These are phyloP conservation scores for Rubia tinctorum DNA, from an alignment of 305 asterid species.

Conservation along the genomic window DNA sequence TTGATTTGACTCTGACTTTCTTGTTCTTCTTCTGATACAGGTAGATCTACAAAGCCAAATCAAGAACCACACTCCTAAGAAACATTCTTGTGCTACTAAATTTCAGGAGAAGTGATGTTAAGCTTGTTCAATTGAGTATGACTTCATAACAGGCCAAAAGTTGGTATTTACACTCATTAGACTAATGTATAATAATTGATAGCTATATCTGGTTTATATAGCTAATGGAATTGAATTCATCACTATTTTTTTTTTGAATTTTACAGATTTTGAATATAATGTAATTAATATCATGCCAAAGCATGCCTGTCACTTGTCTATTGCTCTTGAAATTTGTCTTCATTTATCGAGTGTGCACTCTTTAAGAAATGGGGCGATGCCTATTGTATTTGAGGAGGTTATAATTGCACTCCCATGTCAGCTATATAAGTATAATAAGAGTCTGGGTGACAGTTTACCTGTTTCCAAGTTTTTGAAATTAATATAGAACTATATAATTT, in stretches of 20 bases:
- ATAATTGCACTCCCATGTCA: too few species aligned
- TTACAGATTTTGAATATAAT: not conserved
- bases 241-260: not conserved
- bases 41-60: slow-evolving; percentile 26
- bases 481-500: too few species aligned
- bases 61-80: slow-evolving; percentile 34
- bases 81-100: slow-evolving; percentile 37
- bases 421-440: too few species aligned
- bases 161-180: not conserved
- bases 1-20: not conserved
- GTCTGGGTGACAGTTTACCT: too few species aligned
- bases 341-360: too few species aligned
- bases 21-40: slow-evolving; percentile 28
- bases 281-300: too few species aligned
- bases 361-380: too few species aligned
- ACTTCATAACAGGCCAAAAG: not conserved
- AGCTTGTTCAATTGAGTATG: slow-evolving; percentile 38
- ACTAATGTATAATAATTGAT: not conserved
- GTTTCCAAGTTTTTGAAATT: too few species aligned
- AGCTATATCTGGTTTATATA: not conserved
- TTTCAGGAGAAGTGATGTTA: slow-evolving; percentile 34
- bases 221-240: not conserved
- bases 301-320: too few species aligned
- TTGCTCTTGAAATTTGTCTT: too few species aligned
- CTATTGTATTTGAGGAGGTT: too few species aligned